Base-by-base conservation (phyloP, 495 filamentous ascomycete species). In the Xylaria sp. region DNA sequence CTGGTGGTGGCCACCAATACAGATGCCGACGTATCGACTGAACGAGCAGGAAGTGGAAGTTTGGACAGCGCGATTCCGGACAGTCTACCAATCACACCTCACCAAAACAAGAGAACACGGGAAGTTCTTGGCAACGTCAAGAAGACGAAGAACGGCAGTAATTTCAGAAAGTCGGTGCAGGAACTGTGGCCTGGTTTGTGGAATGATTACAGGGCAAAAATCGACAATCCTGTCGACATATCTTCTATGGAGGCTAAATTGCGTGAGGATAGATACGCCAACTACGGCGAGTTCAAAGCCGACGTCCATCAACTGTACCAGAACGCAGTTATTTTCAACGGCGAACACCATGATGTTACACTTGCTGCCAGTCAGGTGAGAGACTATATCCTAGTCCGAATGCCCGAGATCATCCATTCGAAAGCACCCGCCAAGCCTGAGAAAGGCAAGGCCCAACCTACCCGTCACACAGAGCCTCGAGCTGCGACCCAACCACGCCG, bases 241-340 rank as follows among this genome's bases (percentile, higher is more conserved):
- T 85, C 84, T 58, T 91, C 89, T 2, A 93, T 98, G 77, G 96
- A 98, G 73, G 82, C 77, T 46, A 94, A 93, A 72, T 81, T 98
- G 7, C 93, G 91, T 73, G 83, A 83, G n/a, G 73, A 77, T 31
- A 80, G 87, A 52, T 92, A 95, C 74, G 71, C 78, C 24, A 78
- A 85, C 59, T 98, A 98, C 76, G 86, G 90, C 53, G 90, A 85
- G 19, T 88, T 95, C 74, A 84, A 90, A 44, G 81, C 83, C 19
- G 97, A 98, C 74, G 85, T 97, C 37, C 78, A 89, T 55, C 85
- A 91, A 48, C 89, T 99, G 76, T 86, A 94, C 52, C 73, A 88
- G 57, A 99, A 99, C 77, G 87, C 91, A 0, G 70, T 90, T 9
- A 77, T 81, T 1, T 99, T 98, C 87, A 99, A 99, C 77, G 94